These are phyloP conservation scores for Dentipellis sp. DNA, from an alignment of 768 basidiomycete genomes.

Conservation along the genomic window DNA sequence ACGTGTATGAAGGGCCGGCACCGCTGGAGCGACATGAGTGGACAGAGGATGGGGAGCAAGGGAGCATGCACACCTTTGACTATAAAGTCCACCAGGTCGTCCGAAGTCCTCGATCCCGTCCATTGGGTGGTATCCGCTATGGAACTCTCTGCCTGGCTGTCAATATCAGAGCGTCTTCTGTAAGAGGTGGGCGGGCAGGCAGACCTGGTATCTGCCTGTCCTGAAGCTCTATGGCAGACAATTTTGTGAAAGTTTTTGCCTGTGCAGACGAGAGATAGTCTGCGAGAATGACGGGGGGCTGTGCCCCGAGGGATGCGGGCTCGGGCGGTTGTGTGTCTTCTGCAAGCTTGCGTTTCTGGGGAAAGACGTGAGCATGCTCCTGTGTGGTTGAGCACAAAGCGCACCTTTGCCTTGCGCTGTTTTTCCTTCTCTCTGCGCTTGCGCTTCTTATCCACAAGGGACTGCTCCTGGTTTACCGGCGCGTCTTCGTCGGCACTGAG, in stretches of 20 bases:
- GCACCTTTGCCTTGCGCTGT: constrained; percentile 59
- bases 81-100: constrained; percentile 69
- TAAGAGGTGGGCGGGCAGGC: constrained; percentile 17
- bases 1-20: constrained; percentile 59
- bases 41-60: neutral
- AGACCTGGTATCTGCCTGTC: constrained; percentile 74
- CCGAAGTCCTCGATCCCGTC: constrained; percentile 62
- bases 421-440: constrained; percentile 70
- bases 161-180: constrained; percentile 33
- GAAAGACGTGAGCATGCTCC: constrained; percentile 4
- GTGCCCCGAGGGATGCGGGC: constrained; percentile 40
- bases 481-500: constrained; percentile 38
- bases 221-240: constrained; percentile 70
- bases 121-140: constrained; percentile 72
- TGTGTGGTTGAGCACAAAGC: neutral
- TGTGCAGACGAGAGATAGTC: constrained; percentile 61
- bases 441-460: constrained; percentile 46
- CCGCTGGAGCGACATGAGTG: constrained; percentile 30
- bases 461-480: constrained; percentile 14
- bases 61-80: constrained; percentile 43
- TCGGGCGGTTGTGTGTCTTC: constrained; percentile 31
- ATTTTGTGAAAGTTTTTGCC: constrained; percentile 54
- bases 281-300: constrained; percentile 47
- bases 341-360: constrained; percentile 57
- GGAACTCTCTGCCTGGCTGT: constrained; percentile 52